Conservation (phyloP, 2,329 filamentous ascomycete genomes). For the Knufia petricola region DNA sequence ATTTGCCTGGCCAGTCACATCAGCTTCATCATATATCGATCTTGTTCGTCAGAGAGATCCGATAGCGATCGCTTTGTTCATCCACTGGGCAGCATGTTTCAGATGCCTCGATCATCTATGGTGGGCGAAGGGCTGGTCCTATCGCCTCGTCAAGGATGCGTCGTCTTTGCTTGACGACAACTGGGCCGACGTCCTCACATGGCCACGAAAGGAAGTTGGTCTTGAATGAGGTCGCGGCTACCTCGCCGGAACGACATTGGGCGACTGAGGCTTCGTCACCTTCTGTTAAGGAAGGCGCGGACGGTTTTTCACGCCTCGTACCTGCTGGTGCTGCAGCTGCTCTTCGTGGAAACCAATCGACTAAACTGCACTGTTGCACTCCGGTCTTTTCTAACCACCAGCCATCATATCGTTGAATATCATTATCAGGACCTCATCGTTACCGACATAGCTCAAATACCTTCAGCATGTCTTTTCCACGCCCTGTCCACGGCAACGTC, state of each 20-base stretch:
- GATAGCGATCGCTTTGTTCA: conserved; percentile 19
- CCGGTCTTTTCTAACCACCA: neutral
- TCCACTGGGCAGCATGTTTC: conserved; percentile 21
- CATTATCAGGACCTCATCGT: neutral
- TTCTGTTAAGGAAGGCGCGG: too few relatives aligned
- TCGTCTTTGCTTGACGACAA: conserved; percentile 16
- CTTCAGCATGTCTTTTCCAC: conserved; percentile 1
- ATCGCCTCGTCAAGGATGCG: conserved; percentile 20
- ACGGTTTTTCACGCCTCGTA: neutral
- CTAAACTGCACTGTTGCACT: too few relatives aligned
- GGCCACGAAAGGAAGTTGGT: conserved; percentile 19
- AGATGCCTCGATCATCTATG: conserved; percentile 23
- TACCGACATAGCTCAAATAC: neutral
- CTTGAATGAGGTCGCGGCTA: conserved; percentile 10
- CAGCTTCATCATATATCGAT: conserved; percentile 17
- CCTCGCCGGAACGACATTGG: neutral
- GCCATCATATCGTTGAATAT: too few relatives aligned
- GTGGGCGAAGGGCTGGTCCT: conserved; percentile 23
- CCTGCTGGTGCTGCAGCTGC: neutral
- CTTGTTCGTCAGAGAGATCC: conserved; percentile 18
- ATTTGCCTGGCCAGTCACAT: conserved; percentile 21
- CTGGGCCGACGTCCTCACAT: conserved; percentile 18
- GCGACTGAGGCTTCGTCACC: too few relatives aligned
- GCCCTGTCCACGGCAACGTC: neutral
- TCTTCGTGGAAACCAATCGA: too few relatives aligned